Percentiles rank a stretch among this genome's conserved stretches.
Evolutionary conservation across 352 stramenopile species (phyloP).

Genomic region (Globisporangium camurandrum): DNA sequence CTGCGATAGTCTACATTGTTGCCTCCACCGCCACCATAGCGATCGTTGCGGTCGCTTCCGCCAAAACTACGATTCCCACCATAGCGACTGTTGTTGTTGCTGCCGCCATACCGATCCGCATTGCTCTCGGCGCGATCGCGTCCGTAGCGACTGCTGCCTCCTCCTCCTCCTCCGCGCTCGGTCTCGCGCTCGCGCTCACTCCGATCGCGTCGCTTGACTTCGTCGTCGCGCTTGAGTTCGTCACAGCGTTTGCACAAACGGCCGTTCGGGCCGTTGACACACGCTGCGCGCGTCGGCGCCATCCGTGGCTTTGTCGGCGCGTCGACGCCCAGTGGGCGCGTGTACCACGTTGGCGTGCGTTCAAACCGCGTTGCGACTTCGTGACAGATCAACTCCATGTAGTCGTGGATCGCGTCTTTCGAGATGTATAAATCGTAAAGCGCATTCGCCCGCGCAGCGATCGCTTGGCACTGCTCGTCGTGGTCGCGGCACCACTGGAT

Average conservation of each 20-base stretch:
- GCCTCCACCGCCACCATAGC: constrained; percentile 19
- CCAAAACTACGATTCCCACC: constrained; percentile 8
- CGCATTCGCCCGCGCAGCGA: constrained; percentile 90
- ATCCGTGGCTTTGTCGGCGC: constrained; percentile 54
- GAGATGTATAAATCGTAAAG: constrained; percentile 92
- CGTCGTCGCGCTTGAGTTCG: constrained; percentile 56
- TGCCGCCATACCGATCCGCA: constrained; percentile 11
- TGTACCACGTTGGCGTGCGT: constrained; percentile 52
- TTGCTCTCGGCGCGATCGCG: constrained; percentile 7
- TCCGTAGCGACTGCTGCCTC: constrained; percentile 3
- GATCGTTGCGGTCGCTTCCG: constrained; percentile 5
- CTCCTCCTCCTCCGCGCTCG: constrained; percentile 9
- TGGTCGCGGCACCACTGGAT: constrained; percentile 97
- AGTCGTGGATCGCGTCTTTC: constrained; percentile 94
- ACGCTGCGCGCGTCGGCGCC: constrained; percentile 42
- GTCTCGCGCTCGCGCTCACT: constrained; percentile 13
- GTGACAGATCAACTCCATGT: constrained; percentile 94
- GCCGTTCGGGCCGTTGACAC: constrained; percentile 40
- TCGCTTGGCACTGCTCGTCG: constrained; percentile 94
- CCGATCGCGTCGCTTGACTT: constrained; percentile 25
- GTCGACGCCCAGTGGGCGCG: constrained; percentile 46
- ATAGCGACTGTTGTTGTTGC: constrained; percentile 12
- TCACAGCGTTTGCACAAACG: constrained; percentile 62
- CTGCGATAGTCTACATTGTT: constrained; percentile 16
- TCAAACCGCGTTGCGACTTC: constrained; percentile 88